Base-by-base conservation (phyloP, 2,329 filamentous ascomycete species). In the Davidsoniella eucalypti region DNA sequence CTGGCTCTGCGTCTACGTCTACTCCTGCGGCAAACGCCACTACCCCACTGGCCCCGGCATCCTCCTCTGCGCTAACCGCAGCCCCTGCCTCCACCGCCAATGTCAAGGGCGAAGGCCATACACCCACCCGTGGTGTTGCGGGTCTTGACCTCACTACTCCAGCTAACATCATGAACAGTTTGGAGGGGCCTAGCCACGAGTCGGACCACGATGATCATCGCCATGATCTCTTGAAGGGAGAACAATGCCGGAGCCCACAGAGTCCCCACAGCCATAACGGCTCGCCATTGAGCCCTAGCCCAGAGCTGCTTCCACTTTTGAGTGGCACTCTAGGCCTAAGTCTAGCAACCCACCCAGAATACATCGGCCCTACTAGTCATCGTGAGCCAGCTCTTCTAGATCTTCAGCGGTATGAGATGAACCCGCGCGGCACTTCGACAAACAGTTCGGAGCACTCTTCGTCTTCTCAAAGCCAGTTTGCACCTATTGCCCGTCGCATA, bases 321-420 rank as follows among this genome's bases (percentile, higher is more conserved):
- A 63, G 61, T 50, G 63, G 64, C 41, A 69, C 69, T 2, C 61
- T 80, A 40, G 76, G 76, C 39, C 62, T 80, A 37, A 74, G 78
- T 56, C 64, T 72, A 52, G 70, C 72, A 56, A 72, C 74, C 51
- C 74, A 79, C 59, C 75, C 75, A 60, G 71, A 74, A 58, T 75
- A 78, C 57, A 69, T 80, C 51, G 76, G 76, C 17, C 65, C 73
- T 51, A 78, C 73, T 41, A 75, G 73, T 50, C 73, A 76, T 26
- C 71, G 75, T 52, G 75, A 79, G 55, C 70, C 73, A 2, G 65
- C 70, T 33, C 66, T 79, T 18, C 71, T 79, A 45, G 71, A 72
- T 40, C 64, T 78, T 8, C 73, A 73, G 44, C 67, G 69, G 7
- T 75, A 76, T 55, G 71, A 73, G 57, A 66, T 66, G 23, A 45